Base-by-base conservation (phyloP, 2,329 filamentous ascomycete species). In the Sporothrix pseudoabietina region DNA sequence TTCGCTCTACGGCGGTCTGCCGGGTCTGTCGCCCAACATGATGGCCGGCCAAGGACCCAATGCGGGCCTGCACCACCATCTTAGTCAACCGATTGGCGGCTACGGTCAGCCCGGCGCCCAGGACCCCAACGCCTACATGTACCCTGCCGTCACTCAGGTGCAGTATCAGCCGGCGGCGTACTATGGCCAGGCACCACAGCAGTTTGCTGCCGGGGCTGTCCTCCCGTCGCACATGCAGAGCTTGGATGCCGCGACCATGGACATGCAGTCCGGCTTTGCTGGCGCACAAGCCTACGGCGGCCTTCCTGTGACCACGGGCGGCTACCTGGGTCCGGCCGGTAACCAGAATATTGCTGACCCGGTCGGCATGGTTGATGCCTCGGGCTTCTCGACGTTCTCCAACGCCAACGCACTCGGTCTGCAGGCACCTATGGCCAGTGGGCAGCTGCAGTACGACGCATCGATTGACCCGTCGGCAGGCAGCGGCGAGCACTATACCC, bases 361-460 rank as follows among this genome's bases (percentile, higher is more conserved):
- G 2, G 74, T 78, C 0, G 78, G 80, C 5, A 74, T 81, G 2
- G 54, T 73, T n/a, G 83, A 84, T 61, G 77, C 80, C 32, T 41
- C 69, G 7, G 26, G 74, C 0, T 85, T 83, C 52, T 79, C 82
- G 3, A 76, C 79, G 1, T 77, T 82, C 44, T 41, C 75, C 1
- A 44, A 57, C 4, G 77, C 78, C 59, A 80, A 83, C 65, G 77
- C 81, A 0, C 75, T 85, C 10, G 83, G 83, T 3, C 77, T 85
- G 55, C 82, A 82, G 66, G 78, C 81, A 0, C 41, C 71, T 63
- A 61, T 79, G 9, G 72, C 73, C 4, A 69, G 35, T 39, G 74
- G 71, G 10, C 77, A 78, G 55, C 76, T 83, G 57, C 73, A 74
- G n/a, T 84, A 82, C 71, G 79, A 80, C 35, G 76, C 76, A 57